Evolutionary conservation across 2,329 filamentous ascomycete genomes (phyloP).

Genomic region (Ophiosphaerella herpotricha): DNA sequence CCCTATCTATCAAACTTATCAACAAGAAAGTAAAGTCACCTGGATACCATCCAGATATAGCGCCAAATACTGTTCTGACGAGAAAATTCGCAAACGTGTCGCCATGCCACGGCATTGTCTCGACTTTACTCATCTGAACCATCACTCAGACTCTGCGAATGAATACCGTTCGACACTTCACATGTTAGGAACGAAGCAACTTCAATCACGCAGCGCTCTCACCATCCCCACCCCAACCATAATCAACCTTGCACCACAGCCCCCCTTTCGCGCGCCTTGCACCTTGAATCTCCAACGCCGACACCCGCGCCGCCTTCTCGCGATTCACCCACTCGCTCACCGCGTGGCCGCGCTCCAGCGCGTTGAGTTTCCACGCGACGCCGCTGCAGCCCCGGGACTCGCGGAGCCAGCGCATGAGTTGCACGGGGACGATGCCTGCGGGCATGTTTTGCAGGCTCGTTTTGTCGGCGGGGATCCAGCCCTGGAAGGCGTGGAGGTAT

Average conservation of each 20-base stretch:
- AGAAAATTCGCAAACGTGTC: too few relatives aligned
- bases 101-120: too few relatives aligned
- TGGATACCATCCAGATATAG: too few relatives aligned
- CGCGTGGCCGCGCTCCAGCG: conserved; percentile 20
- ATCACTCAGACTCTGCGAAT: too few relatives aligned
- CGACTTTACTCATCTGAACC: too few relatives aligned
- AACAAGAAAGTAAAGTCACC: too few relatives aligned
- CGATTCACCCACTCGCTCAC: conserved; percentile 45
- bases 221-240: conserved; percentile 38
- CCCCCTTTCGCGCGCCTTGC: conserved; percentile 28
- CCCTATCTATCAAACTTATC: too few relatives aligned
- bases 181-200: background rate
- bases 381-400: conserved; percentile 33
- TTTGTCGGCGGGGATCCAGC: conserved; percentile 48
- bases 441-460: conserved; percentile 41
- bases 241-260: conserved; percentile 42
- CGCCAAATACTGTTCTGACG: too few relatives aligned
- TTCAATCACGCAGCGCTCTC: background rate
- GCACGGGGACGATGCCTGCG: conserved; percentile 37
- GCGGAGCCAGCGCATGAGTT: conserved; percentile 42
- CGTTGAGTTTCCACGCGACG: conserved; percentile 22
- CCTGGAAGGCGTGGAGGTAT: conserved; percentile 50
- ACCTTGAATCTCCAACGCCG: conserved; percentile 39
- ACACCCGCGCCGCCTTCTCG: conserved; percentile 42
- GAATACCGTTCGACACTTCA: too few relatives aligned